phyloP scores from a whole-genome alignment of 2,329 filamentous ascomycete species.

The Nannizzia gypsea region DNA sequence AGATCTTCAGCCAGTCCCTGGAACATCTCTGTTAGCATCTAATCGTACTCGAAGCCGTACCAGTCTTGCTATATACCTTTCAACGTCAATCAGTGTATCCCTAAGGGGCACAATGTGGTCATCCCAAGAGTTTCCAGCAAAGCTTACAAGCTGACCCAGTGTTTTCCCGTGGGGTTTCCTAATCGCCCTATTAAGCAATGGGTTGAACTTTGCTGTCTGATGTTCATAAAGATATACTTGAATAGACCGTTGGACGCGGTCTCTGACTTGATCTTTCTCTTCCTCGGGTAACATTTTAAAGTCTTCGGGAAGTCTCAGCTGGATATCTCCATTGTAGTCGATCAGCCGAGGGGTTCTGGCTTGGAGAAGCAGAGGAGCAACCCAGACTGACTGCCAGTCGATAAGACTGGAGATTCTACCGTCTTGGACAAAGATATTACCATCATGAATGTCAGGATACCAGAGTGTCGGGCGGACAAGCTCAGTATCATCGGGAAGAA shows the following conservation, averaged over 20 bases:
- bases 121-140: conserved; percentile 21
- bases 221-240: conserved; percentile 20
- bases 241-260: conserved; percentile 10
- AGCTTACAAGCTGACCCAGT: conserved; percentile 16
- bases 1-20: background rate
- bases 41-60: background rate
- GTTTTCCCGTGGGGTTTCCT: conserved; percentile 15
- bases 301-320: conserved; percentile 17
- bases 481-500: conserved; percentile 11
- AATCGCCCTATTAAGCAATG: conserved; percentile 14
- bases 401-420: conserved; percentile 29
- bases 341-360: background rate
- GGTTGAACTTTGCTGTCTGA: conserved; percentile 20
- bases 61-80: background rate
- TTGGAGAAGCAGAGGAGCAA: conserved; percentile 2
- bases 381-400: conserved; percentile 7
- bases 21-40: background rate
- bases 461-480: conserved; percentile 25
- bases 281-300: conserved; percentile 16
- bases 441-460: conserved; percentile 30
- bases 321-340: conserved; percentile 19
- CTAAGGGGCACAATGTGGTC: conserved; percentile 16
- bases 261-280: conserved; percentile 11
- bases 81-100: conserved; percentile 2
- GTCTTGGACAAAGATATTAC: conserved; percentile 30